Evolutionary conservation across 2,329 filamentous ascomycete species (phyloP).

Genomic region (Penicillium polonicum): DNA sequence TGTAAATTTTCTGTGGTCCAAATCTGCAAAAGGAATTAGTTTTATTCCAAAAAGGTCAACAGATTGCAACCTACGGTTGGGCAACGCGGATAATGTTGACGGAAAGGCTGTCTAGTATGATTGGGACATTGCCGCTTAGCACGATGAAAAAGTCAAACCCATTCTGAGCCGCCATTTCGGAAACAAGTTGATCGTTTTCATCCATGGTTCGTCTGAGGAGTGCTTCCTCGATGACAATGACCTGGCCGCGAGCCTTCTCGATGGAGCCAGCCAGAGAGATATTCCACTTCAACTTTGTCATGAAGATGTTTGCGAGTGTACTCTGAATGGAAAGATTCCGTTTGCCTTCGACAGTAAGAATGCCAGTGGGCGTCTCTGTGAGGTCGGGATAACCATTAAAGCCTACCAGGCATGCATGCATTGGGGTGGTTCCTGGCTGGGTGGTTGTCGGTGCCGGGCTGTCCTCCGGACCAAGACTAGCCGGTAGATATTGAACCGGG

Average conservation of each 20-base stretch:
- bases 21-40: constrained; percentile 15
- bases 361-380: constrained; percentile 22
- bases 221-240: constrained; percentile 30
- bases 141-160: constrained; percentile 24
- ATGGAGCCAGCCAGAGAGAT: constrained; percentile 28
- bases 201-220: constrained; percentile 16
- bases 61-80: constrained; percentile 27
- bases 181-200: constrained; percentile 7
- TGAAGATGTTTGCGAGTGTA: constrained; percentile 27
- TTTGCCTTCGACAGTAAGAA: constrained; percentile 28
- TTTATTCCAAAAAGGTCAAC: neutral
- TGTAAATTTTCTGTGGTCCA: constrained; percentile 29
- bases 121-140: constrained; percentile 15
- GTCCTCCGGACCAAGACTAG: neutral
- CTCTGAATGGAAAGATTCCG: constrained; percentile 31
- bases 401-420: constrained; percentile 29
- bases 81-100: constrained; percentile 26
- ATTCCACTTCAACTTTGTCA: constrained; percentile 27
- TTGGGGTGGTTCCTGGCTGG: neutral
- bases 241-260: constrained; percentile 23
- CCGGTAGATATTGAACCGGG: constrained; percentile 18
- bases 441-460: neutral
- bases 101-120: neutral
- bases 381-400: constrained; percentile 27
- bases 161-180: neutral